phyloP scores from a whole-genome alignment of 2,329 filamentous ascomycete species.

The Seiridium unicorne region DNA sequence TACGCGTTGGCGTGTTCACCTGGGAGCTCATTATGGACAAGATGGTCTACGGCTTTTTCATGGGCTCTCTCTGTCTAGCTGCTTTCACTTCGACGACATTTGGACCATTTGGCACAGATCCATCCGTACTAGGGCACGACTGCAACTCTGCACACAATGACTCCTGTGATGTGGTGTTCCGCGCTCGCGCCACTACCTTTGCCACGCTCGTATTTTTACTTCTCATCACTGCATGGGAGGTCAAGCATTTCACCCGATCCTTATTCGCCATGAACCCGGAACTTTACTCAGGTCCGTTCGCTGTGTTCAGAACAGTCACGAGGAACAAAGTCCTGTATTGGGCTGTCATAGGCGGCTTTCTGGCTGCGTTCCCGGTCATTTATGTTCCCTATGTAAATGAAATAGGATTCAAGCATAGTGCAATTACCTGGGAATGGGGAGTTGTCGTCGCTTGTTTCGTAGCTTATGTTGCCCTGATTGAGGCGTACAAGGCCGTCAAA shows the following conservation, averaged over 20 bases:
- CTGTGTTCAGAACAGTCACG: conserved; percentile 61
- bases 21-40: conserved; percentile 65
- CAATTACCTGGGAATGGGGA: conserved; percentile 71
- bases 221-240: conserved; percentile 70
- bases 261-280: conserved; percentile 66
- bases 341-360: conserved; percentile 59
- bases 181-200: conserved; percentile 67
- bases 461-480: conserved; percentile 62
- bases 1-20: conserved; percentile 62
- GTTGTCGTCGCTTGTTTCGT: conserved; percentile 59
- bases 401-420: conserved; percentile 67
- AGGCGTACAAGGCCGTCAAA: conserved; percentile 70
- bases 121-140: conserved; percentile 46
- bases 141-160: conserved; percentile 56
- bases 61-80: conserved; percentile 60
- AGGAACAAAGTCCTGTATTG: conserved; percentile 68
- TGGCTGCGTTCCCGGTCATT: conserved; percentile 59
- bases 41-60: conserved; percentile 63
- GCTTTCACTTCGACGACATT: conserved; percentile 62
- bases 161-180: conserved; percentile 57
- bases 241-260: conserved; percentile 67
- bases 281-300: conserved; percentile 44
- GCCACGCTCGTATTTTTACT: conserved; percentile 67
- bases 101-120: conserved; percentile 32
- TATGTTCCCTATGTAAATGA: conserved; percentile 69